Evolutionary conservation across 371 early-diverging fungal genomes (phyloP).

Genomic region (Circinella umbellata): DNA sequence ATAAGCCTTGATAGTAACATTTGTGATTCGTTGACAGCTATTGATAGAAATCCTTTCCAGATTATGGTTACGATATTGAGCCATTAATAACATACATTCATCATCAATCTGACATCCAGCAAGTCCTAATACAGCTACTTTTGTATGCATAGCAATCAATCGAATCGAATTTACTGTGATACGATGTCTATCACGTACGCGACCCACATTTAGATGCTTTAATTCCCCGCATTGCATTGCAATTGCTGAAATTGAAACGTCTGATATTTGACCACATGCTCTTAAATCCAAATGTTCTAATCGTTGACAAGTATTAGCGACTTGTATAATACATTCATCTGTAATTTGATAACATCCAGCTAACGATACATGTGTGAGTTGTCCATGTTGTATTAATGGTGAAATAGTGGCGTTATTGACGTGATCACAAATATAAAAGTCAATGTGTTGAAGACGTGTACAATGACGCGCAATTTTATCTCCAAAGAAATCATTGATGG

Average conservation of each 20-base stretch:
- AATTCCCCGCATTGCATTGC: conserved; percentile 53
- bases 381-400: conserved; percentile 31
- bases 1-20: conserved; percentile 50
- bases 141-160: conserved; percentile 53
- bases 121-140: conserved; percentile 55
- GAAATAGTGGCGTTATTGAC: conserved; percentile 28
- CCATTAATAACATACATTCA: conserved; percentile 52
- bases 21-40: conserved; percentile 55
- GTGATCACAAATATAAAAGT: conserved; percentile 49
- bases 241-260: conserved; percentile 50
- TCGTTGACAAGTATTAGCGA: conserved; percentile 47
- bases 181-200: conserved; percentile 54
- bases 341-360: conserved; percentile 62
- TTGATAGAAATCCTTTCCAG: conserved; percentile 64
- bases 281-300: conserved; percentile 60
- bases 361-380: conserved; percentile 49
- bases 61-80: conserved; percentile 37
- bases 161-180: conserved; percentile 54
- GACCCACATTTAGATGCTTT: conserved; percentile 62
- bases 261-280: conserved; percentile 61
- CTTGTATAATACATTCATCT: conserved; percentile 45
- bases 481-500: conserved; percentile 34
- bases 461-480: conserved; percentile 31
- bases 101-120: conserved; percentile 66
- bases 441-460: conserved; percentile 30